Conservation (phyloP, 768 basidiomycete genomes). For the Lentinula edodes region DNA sequence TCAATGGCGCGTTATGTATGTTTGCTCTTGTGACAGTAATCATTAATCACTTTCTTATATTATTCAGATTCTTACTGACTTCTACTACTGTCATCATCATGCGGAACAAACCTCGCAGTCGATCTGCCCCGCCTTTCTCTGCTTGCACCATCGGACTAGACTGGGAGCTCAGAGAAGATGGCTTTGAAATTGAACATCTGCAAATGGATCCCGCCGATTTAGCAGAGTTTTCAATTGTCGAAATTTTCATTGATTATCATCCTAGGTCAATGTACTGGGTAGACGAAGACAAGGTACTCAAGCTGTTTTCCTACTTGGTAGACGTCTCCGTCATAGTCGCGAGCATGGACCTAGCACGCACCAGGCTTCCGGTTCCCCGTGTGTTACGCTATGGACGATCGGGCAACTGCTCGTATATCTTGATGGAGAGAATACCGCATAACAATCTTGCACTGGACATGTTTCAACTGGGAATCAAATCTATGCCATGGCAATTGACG, state of each 20-base stretch:
- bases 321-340: slow-evolving; percentile 3
- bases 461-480: neutral
- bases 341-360: neutral
- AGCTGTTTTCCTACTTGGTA: neutral
- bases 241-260: neutral
- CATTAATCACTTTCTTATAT: neutral
- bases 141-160: neutral
- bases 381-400: neutral
- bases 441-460: neutral
- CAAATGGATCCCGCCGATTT: neutral
- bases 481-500: neutral
- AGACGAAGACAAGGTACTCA: neutral
- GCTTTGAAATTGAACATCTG: neutral
- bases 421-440: slow-evolving; percentile 7
- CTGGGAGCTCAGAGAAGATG: neutral
- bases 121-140: neutral
- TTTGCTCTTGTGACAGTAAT: no score
- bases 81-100: neutral
- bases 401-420: slow-evolving; percentile 8
- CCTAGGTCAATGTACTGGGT: neutral
- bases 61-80: neutral
- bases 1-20: no score
- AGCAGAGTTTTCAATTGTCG: neutral
- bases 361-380: neutral
- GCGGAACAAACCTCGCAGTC: neutral